Evolutionary conservation across 164 flowering plant genomes (phyloP).

Genomic region (Vitis vinifera): DNA sequence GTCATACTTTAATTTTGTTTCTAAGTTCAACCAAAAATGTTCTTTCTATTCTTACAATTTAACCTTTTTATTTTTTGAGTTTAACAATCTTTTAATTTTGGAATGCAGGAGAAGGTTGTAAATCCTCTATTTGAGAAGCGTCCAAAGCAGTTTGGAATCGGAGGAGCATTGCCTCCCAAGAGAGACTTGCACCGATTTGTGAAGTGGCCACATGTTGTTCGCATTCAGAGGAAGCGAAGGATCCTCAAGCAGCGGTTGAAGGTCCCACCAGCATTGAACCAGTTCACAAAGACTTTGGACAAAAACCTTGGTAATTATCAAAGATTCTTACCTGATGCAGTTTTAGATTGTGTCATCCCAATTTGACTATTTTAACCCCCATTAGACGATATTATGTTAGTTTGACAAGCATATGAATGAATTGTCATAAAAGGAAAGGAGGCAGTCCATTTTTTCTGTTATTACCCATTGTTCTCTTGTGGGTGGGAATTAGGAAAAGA

Average conservation of each 20-base stretch:
- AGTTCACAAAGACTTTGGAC: slow-evolving; percentile 49
- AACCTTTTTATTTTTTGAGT: neutral
- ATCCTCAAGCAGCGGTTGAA: slow-evolving; percentile 49
- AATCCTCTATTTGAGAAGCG: slow-evolving; percentile 49
- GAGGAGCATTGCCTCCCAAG: slow-evolving; percentile 47
- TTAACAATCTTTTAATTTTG: neutral
- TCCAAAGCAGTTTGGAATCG: slow-evolving; percentile 46
- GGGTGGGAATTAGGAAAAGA: too few relatives aligned
- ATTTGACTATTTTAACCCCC: too few relatives aligned
- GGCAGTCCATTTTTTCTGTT: too few relatives aligned
- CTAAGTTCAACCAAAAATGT: neutral
- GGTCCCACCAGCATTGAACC: slow-evolving; percentile 51
- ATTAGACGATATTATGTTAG: too few relatives aligned
- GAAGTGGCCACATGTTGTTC: slow-evolving; percentile 40
- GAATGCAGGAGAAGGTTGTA: slow-evolving; percentile 33
- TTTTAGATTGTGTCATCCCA: too few relatives aligned
- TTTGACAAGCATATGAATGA: too few relatives aligned
- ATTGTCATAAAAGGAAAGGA: too few relatives aligned
- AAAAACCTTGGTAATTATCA: slow-evolving; percentile 33
- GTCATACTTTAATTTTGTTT: neutral
- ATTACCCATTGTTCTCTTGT: too few relatives aligned
- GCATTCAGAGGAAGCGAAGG: slow-evolving; percentile 40
- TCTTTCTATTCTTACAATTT: too few relatives aligned
- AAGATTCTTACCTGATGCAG: neutral
- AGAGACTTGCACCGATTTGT: slow-evolving; percentile 39